Percentiles rank a stretch among this genome's conserved stretches.
Conservation (phyloP, 306 rosid species). For the Trichosanthes cucumerina region DNA sequence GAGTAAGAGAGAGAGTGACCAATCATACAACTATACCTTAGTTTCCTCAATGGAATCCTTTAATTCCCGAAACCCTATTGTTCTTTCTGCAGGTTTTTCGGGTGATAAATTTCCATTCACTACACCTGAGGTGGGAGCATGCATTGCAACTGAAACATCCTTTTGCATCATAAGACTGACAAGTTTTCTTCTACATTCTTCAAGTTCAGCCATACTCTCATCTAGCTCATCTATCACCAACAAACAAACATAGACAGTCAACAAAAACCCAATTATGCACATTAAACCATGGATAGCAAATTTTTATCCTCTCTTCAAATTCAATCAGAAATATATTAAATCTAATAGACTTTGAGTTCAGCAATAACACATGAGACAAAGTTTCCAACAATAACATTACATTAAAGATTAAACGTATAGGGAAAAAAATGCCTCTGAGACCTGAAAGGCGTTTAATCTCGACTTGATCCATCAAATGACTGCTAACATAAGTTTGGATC, state of each 20-base stretch:
- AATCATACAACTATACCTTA: conserved; percentile 36
- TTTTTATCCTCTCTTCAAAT: not conserved
- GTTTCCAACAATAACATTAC: not conserved
- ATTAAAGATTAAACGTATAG: not conserved
- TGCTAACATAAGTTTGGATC: conserved; percentile 33
- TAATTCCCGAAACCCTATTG: conserved; percentile 60
- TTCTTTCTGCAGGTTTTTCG: conserved; percentile 59
- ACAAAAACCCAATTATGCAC: not conserved
- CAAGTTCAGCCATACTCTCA: conserved; percentile 74
- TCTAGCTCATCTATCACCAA: conserved; percentile 70
- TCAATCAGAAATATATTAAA: not conserved
- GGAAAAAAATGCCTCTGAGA: conserved; percentile 16
- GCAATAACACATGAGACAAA: conserved; percentile 8
- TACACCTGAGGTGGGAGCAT: conserved; percentile 32
- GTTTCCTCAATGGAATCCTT: conserved; percentile 89
- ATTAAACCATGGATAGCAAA: not conserved
- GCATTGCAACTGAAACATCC: conserved; percentile 47
- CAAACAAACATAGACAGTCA: conserved; percentile 9
- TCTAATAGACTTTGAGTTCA: conserved; percentile 12
- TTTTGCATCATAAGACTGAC: conserved; percentile 83
- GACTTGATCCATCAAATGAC: conserved; percentile 40
- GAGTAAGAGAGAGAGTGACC: conserved; percentile 5
- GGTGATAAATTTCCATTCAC: conserved; percentile 78
- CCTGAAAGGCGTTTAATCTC: conserved; percentile 66
- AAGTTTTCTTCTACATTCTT: conserved; percentile 82